Conservation (phyloP, 208 protist species). For the Crithidia sp. region DNA sequence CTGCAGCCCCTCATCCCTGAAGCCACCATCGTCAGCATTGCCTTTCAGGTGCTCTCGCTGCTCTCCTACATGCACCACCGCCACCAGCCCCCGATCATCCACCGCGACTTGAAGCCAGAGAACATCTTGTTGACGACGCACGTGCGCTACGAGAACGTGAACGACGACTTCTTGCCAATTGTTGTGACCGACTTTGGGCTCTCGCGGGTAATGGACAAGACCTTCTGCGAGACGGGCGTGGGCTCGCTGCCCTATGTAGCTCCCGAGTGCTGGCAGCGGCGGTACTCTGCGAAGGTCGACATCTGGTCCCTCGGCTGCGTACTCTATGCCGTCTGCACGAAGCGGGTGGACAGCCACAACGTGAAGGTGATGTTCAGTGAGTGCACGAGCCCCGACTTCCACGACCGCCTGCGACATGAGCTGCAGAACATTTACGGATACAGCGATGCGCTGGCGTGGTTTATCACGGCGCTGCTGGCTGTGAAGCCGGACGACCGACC, state of each 20-base stretch:
- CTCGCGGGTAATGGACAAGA: constrained; percentile 64
- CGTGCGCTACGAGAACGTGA: constrained; percentile 27
- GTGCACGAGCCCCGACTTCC: constrained; percentile 44
- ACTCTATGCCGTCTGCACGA: constrained; percentile 78
- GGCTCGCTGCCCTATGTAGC: constrained; percentile 69
- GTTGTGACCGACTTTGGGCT: constrained; percentile 82
- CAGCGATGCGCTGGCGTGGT: constrained; percentile 41
- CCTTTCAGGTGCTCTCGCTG: constrained; percentile 57
- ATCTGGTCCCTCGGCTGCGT: constrained; percentile 99
- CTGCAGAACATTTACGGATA: constrained; percentile 57
- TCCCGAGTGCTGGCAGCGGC: constrained; percentile 76
- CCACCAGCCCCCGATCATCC: constrained; percentile 93
- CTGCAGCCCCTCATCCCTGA: constrained; percentile 52
- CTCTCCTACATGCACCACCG: constrained; percentile 59
- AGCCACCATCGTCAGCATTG: constrained; percentile 52
- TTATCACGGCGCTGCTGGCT: constrained; percentile 49
- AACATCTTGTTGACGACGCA: constrained; percentile 78
- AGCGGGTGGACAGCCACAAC: constrained; percentile 58
- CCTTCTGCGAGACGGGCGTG: constrained; percentile 68
- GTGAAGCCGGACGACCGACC: constrained; percentile 43
- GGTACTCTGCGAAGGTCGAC: constrained; percentile 98
- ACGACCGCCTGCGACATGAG: constrained; percentile 41
- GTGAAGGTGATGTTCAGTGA: constrained; percentile 77
- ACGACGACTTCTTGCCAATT: constrained; percentile 37
- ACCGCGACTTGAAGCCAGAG: constrained; percentile 97